Evolutionary conservation across 345 rosid species (phyloP).

Genomic region (Firmiana major): DNA sequence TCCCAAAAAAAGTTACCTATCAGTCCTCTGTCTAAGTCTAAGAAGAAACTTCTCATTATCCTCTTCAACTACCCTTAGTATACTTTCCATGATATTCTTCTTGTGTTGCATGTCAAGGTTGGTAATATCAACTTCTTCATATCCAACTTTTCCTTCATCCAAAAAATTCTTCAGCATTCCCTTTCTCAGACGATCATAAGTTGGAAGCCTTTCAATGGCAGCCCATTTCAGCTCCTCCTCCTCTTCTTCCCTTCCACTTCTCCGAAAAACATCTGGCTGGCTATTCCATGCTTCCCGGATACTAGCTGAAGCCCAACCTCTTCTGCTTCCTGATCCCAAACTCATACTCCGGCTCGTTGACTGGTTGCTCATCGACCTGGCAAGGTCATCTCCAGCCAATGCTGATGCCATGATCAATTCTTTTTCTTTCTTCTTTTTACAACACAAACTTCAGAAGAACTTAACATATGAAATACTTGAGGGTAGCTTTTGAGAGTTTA

Average conservation of each 20-base stretch:
- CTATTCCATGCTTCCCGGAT: slow-evolving; percentile 41
- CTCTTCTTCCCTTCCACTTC: slow-evolving; percentile 41
- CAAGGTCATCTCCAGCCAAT: slow-evolving; percentile 30
- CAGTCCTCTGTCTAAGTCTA: slow-evolving; percentile 43
- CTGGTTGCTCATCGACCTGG: slow-evolving; percentile 27
- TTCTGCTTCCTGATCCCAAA: slow-evolving; percentile 27
- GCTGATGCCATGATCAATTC: slow-evolving; percentile 29
- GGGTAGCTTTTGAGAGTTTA: too few relatives aligned
- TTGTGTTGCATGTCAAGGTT: slow-evolving; percentile 40
- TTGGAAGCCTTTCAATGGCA: slow-evolving; percentile 58
- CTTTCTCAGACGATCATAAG: slow-evolving; percentile 42
- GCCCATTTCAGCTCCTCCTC: slow-evolving; percentile 64
- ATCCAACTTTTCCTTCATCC: slow-evolving; percentile 34
- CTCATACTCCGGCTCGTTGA: slow-evolving; percentile 37
- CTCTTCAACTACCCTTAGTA: slow-evolving; percentile 51
- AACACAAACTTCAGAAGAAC: not conserved
- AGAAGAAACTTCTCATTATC: slow-evolving; percentile 51
- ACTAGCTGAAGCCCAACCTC: slow-evolving; percentile 39
- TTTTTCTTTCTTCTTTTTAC: not conserved
- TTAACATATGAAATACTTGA: too few relatives aligned
- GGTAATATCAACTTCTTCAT: slow-evolving; percentile 42
- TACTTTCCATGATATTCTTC: slow-evolving; percentile 36
- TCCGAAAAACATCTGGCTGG: slow-evolving; percentile 36
- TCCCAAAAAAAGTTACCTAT: slow-evolving; percentile 29
- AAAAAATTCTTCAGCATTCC: slow-evolving; percentile 35